Percentiles rank a stretch among this genome's conserved stretches.
Evolutionary conservation across 129 eudicot genomes (phyloP).

Genomic region (Artemisia argyi): DNA sequence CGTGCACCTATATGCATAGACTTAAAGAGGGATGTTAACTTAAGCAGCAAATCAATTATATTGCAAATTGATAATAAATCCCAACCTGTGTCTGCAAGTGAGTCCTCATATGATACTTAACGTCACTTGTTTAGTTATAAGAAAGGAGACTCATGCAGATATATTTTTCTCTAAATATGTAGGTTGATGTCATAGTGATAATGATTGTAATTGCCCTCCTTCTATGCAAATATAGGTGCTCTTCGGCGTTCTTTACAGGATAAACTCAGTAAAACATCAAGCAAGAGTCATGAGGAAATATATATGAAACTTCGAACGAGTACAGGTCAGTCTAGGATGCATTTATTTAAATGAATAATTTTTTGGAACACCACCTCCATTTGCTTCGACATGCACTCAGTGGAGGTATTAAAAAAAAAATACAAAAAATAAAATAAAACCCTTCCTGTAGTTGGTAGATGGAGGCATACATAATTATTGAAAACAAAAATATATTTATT

Average conservation of each 20-base stretch:
- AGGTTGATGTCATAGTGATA: constrained; percentile 23
- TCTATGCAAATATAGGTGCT: constrained; percentile 57
- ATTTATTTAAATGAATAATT: no score
- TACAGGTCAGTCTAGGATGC: constrained; percentile 68
- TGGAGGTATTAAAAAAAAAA: background rate
- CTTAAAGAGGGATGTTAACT: constrained; percentile 67
- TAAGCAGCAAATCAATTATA: constrained; percentile 80
- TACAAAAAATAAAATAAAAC: no score
- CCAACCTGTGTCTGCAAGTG: constrained; percentile 96
- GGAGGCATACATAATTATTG: background rate
- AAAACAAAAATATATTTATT: background rate
- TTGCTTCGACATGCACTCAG: background rate
- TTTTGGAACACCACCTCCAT: no score
- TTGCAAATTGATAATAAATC: constrained; percentile 90
- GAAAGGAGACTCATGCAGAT: constrained; percentile 1
- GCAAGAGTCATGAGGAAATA: constrained; percentile 90
- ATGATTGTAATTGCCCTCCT: background rate
- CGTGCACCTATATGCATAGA: constrained; percentile 94
- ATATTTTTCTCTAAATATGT: background rate
- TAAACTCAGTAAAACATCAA: constrained; percentile 78
- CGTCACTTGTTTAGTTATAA: constrained; percentile 4
- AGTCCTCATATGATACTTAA: constrained; percentile 34
- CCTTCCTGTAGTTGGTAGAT: background rate
- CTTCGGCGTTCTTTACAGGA: constrained; percentile 98
- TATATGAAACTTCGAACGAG: constrained; percentile 84